Conservation (phyloP, 768 basidiomycete species). For the Psilocybe tampanensis region DNA sequence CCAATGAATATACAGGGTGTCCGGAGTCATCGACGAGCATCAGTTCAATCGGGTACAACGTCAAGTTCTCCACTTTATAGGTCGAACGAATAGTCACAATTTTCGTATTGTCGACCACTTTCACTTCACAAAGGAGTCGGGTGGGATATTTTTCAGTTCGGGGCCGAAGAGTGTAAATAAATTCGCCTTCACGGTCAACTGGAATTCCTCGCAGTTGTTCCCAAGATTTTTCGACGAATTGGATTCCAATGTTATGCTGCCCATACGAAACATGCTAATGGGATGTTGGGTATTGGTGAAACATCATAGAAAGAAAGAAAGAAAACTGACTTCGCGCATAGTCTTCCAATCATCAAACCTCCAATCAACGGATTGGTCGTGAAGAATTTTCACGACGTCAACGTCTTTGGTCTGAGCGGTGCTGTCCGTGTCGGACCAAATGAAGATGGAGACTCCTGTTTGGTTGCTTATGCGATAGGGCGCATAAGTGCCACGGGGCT, state of each 20-base stretch:
- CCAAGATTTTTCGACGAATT: conserved; percentile 85
- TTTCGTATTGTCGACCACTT: conserved; percentile 91
- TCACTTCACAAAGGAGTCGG: conserved; percentile 87
- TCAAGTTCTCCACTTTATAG: conserved; percentile 88
- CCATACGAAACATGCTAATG: conserved; percentile 65
- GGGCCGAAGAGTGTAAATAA: conserved; percentile 83
- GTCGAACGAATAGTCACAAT: conserved; percentile 92
- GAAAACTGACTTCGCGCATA: conserved; percentile 76
- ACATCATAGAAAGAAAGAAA: neutral
- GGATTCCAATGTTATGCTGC: conserved; percentile 86
- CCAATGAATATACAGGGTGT: conserved; percentile 76
- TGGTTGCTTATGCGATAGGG: conserved; percentile 93
- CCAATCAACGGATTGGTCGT: conserved; percentile 88
- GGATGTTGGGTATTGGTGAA: neutral
- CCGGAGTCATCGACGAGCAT: conserved; percentile 86
- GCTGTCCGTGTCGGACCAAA: conserved; percentile 85
- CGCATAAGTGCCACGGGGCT: conserved; percentile 84
- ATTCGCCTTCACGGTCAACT: conserved; percentile 94
- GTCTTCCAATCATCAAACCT: conserved; percentile 96
- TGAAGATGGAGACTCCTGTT: conserved; percentile 80
- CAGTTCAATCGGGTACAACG: conserved; percentile 90
- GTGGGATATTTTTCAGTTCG: conserved; percentile 71
- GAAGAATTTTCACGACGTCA: conserved; percentile 60
- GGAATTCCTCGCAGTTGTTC: conserved; percentile 86
- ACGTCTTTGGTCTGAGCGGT: conserved; percentile 46